These are phyloP conservation scores for Venturia oleaginea DNA, from an alignment of 2,329 filamentous ascomycete species.

Conservation along the genomic window DNA sequence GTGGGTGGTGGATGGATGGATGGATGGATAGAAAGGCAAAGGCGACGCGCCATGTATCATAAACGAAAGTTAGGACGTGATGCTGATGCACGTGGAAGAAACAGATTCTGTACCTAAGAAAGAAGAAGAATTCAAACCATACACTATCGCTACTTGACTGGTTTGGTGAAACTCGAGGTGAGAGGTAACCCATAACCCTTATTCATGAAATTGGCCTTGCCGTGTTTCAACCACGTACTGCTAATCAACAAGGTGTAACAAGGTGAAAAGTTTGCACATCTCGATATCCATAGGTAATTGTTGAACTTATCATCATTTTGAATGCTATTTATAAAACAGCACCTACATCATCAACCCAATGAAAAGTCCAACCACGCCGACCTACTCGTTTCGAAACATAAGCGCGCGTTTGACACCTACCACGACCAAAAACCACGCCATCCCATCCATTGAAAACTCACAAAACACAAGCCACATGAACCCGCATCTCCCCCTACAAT, in stretches of 20 bases:
- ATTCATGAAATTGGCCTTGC: no score
- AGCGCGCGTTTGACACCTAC: neutral
- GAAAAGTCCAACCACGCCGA: no score
- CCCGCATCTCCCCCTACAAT: neutral
- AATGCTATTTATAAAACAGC: no score
- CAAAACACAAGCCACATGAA: neutral
- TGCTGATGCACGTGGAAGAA: neutral
- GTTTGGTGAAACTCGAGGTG: neutral
- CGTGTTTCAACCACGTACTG: no score
- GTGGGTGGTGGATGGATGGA: neutral
- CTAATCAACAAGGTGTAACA: no score
- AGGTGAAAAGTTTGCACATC: no score
- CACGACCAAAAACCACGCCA: neutral
- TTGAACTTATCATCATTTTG: no score
- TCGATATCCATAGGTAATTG: no score
- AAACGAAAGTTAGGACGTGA: neutral
- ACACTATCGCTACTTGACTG: neutral
- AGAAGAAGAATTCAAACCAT: neutral
- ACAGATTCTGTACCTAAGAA: neutral
- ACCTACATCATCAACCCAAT: no score
- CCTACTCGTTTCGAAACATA: no score
- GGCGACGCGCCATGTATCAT: constrained; percentile 5
- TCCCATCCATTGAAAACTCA: neutral
- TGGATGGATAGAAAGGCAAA: neutral
- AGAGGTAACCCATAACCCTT: neutral